Base-by-base conservation (phyloP, 2,329 filamentous ascomycete genomes). In the Cercospora sp. region DNA sequence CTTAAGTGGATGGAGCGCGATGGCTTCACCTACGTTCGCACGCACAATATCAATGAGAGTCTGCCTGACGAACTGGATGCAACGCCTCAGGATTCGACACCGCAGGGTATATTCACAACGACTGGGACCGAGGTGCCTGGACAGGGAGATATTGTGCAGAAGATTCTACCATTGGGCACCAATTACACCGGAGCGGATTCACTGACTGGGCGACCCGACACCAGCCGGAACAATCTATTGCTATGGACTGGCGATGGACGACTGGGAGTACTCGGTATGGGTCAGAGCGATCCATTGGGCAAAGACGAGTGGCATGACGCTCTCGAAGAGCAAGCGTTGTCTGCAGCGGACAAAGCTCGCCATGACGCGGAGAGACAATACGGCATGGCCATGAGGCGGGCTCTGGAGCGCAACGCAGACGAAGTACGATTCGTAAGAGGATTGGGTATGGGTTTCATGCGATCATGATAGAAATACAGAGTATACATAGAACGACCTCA, bases 1-100 rank as follows among this genome's bases (percentile, higher is more conserved):
- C 79, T 98, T 70, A 94, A 93, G 78, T 98, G 94, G 94, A 88
- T 96, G 55, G 94, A 98, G 79, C 85, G 94, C 40, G 93, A 97
- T 75, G 93, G 91, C 0, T 82, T 80, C 42, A 82, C 83, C 8
- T 80, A 84, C 28, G 83, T 89, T 5, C 81, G 87, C 13, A 80
- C 81, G 0, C 85, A 85, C 78, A 88, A 88, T 71, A 84, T 89
- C 75, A 89, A 88, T 67, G 79, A 82, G 10, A 67, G 65, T 7
- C 45, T 68, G n/a, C 61, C 69, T 1, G 61, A 26, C 1, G 45
- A 63, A 2, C 53, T 48, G 3, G 26, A 63, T 13, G 51, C 67
- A 4, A 51, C 58, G 12, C 53, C 70, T 9, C 68, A 72, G 23
- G 71, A 74, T 18, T 66, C 69, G 5, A 69, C 67, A 23, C 62